Conservation (phyloP, 345 rosid species). For the Citrus maxima region DNA sequence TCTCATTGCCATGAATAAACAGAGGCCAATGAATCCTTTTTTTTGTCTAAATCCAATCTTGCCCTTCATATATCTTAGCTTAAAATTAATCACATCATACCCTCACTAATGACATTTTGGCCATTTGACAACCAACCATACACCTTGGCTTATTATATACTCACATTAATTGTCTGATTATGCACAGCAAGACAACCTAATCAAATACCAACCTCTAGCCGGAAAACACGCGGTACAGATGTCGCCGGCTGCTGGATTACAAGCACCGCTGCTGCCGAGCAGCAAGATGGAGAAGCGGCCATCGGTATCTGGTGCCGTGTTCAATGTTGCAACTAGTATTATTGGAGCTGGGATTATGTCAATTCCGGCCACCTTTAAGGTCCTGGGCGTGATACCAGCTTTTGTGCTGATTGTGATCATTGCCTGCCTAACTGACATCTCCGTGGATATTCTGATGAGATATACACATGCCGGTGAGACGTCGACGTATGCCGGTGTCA, state of each 20-base stretch:
- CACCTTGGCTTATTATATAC: neutral
- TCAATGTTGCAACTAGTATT: slow-evolving; percentile 80
- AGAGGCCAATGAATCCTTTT: too few relatives aligned
- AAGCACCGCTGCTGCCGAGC: slow-evolving; percentile 52
- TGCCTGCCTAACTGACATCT: slow-evolving; percentile 67
- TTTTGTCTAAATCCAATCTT: neutral
- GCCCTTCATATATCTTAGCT: slow-evolving; percentile 3
- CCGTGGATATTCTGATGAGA: slow-evolving; percentile 73
- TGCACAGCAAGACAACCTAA: slow-evolving; percentile 24
- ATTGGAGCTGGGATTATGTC: slow-evolving; percentile 96
- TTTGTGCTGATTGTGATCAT: slow-evolving; percentile 45
- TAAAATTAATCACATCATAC: neutral
- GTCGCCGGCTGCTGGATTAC: slow-evolving; percentile 41
- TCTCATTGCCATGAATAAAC: neutral
- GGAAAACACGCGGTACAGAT: slow-evolving; percentile 21
- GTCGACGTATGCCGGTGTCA: slow-evolving; percentile 69
- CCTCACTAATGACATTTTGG: slow-evolving; percentile 8
- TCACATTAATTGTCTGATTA: slow-evolving; percentile 10
- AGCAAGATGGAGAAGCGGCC: slow-evolving; percentile 29
- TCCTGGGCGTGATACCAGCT: slow-evolving; percentile 81
- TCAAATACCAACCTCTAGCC: neutral
- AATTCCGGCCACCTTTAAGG: slow-evolving; percentile 77
- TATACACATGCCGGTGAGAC: slow-evolving; percentile 56
- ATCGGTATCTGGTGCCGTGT: slow-evolving; percentile 73
- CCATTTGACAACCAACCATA: neutral